Percentiles rank a stretch among this genome's conserved stretches.
Evolutionary conservation across 192 early-diverging fungal species (phyloP).

Genomic region (Geranomyces michiganensis): DNA sequence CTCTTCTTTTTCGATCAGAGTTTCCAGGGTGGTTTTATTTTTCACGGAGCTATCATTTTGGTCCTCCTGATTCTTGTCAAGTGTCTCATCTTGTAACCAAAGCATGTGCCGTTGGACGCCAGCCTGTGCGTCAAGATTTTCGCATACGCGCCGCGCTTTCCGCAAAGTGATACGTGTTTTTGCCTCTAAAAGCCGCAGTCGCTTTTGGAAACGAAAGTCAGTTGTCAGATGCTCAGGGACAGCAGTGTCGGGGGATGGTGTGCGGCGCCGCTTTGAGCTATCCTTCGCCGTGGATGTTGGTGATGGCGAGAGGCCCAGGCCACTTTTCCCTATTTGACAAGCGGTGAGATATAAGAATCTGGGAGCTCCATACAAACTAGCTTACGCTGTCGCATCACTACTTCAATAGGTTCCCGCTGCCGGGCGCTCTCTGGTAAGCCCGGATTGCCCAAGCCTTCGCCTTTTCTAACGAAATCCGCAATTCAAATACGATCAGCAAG

Average conservation of each 20-base stretch:
- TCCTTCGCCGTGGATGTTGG: neutral
- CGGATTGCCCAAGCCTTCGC: no score
- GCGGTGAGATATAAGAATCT: neutral
- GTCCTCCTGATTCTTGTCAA: slow-evolving; percentile 36
- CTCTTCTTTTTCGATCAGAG: neutral
- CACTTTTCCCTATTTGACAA: neutral
- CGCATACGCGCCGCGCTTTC: slow-evolving; percentile 28
- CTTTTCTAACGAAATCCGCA: no score
- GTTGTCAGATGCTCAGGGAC: neutral
- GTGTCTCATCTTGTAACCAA: slow-evolving; percentile 28
- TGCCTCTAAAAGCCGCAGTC: slow-evolving; percentile 12
- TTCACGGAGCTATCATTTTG: no score
- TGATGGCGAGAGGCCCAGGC: slow-evolving; percentile 22
- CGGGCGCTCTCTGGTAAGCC: no score
- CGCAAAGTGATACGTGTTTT: slow-evolving; percentile 13
- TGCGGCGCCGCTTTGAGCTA: slow-evolving; percentile 1
- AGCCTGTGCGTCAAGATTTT: slow-evolving; percentile 25
- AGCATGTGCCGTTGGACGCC: slow-evolving; percentile 29
- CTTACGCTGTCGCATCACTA: slow-evolving; percentile 18
- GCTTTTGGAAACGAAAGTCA: slow-evolving; percentile 24
- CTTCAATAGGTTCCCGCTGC: slow-evolving; percentile 15
- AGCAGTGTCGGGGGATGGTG: neutral
- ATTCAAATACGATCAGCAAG: no score
- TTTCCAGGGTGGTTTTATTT: slow-evolving; percentile 13
- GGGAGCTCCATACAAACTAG: neutral